These are phyloP conservation scores for Dictyostelium citrinum DNA, from an alignment of 78 protist species.

Conservation along the genomic window DNA sequence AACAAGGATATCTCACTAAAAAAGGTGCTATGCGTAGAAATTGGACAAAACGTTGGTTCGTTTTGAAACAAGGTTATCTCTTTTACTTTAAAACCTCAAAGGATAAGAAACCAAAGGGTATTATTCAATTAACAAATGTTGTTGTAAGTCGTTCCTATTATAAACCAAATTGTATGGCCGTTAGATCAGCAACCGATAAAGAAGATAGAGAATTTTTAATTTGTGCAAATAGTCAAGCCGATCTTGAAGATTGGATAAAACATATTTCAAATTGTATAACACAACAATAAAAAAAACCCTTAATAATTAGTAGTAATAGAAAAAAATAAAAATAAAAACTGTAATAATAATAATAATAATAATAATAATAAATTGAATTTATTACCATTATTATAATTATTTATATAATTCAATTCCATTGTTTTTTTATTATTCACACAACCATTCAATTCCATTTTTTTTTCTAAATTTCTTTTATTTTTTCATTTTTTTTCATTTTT, in stretches of 20 bases:
- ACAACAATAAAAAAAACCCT: background rate
- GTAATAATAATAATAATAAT: background rate
- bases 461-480: too few species aligned
- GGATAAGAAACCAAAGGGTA: constrained; percentile 80
- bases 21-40: constrained; percentile 80
- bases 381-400: too few species aligned
- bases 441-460: too few species aligned
- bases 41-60: constrained; percentile 82
- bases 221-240: constrained; percentile 46
- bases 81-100: constrained; percentile 75
- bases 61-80: constrained; percentile 63
- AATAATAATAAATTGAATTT: too few species aligned
- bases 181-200: background rate
- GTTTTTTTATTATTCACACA: too few species aligned
- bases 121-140: constrained; percentile 59
- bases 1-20: constrained; percentile 69
- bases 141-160: constrained; percentile 38
- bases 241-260: constrained; percentile 54
- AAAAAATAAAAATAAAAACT: background rate
- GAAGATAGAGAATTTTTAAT: constrained; percentile 64
- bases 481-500: background rate
- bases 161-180: constrained; percentile 71
- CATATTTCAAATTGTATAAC: constrained; percentile 15
- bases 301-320: too few species aligned
- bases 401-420: too few species aligned